Conservation (phyloP, 2,329 filamentous ascomycete genomes). For the Fusarium secorum region DNA sequence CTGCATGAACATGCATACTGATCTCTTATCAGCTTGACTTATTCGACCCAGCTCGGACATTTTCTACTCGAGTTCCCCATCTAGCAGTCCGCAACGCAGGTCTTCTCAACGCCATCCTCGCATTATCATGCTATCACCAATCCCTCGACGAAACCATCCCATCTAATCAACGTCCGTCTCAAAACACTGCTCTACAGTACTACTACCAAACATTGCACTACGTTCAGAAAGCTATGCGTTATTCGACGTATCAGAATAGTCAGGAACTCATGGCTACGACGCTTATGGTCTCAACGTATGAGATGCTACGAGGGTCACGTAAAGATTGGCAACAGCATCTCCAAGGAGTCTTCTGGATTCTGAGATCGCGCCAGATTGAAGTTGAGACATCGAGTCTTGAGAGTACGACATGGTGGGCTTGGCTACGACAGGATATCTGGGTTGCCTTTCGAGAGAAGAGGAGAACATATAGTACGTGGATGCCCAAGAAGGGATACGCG, state of each 20-base stretch:
- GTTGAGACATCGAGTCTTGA: constrained; percentile 64
- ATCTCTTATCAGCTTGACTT: constrained; percentile 26
- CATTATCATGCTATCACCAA: constrained; percentile 52
- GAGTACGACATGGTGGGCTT: constrained; percentile 70
- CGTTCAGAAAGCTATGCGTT: constrained; percentile 65
- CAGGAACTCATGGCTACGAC: constrained; percentile 66
- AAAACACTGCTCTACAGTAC: constrained; percentile 52
- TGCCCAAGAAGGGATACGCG: constrained; percentile 57
- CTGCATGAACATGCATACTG: neutral
- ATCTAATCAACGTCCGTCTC: neutral
- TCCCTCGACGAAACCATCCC: constrained; percentile 11
- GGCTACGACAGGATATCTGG: constrained; percentile 72
- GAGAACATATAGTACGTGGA: constrained; percentile 65
- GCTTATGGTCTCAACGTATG: constrained; percentile 68
- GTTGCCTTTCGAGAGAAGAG: constrained; percentile 67
- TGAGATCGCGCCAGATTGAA: constrained; percentile 67
- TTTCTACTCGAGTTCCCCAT: constrained; percentile 34
- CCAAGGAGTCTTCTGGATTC: constrained; percentile 72
- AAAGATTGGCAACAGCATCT: constrained; percentile 68
- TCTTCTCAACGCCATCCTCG: constrained; percentile 64
- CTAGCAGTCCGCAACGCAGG: constrained; percentile 55
- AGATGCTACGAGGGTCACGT: constrained; percentile 65
- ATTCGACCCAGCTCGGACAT: constrained; percentile 33
- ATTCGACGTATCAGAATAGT: constrained; percentile 64
- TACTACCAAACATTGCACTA: constrained; percentile 71